These are phyloP conservation scores for Buddleja alternifolia DNA, from an alignment of 257 asterid species.

Conservation along the genomic window DNA sequence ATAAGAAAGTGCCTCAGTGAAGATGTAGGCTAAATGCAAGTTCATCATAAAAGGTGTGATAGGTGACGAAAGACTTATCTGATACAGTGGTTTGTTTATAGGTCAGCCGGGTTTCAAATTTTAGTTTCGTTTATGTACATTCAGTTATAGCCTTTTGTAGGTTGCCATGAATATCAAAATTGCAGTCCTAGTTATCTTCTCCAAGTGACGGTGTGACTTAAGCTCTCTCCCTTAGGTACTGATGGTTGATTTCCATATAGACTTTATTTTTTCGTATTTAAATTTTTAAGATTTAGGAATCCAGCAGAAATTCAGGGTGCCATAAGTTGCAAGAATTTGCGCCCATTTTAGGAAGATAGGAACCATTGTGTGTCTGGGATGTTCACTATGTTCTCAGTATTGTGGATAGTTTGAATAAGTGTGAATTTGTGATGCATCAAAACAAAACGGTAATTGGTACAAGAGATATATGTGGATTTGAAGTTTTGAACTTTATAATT, in stretches of 20 bases:
- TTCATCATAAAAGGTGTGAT: conserved; percentile 11
- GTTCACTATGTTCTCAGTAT: not conserved
- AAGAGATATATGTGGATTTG: no score
- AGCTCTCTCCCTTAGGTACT: not conserved
- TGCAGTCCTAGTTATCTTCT: conserved; percentile 24
- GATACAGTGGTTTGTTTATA: conserved; percentile 33
- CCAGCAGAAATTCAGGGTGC: no score
- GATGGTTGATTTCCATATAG: conserved; percentile 31
- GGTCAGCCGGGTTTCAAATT: conserved; percentile 27
- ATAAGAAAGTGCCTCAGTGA: conserved; percentile 45
- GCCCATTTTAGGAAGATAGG: no score
- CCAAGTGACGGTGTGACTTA: conserved; percentile 31
- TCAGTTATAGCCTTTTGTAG: conserved; percentile 53
- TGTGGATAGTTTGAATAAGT: not conserved
- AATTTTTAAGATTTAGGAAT: conserved; percentile 13
- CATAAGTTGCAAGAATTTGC: no score
- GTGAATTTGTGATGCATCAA: not conserved
- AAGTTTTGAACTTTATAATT: no score
- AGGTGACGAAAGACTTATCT: no score
- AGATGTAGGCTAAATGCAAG: conserved; percentile 29
- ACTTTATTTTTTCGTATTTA: not conserved
- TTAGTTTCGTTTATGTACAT: conserved; percentile 43
- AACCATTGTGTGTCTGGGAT: not conserved
- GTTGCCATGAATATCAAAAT: conserved; percentile 32
- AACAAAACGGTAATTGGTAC: no score